Evolutionary conservation across 768 basidiomycete genomes (phyloP).

Genomic region (Kwoniella dendrophila): DNA sequence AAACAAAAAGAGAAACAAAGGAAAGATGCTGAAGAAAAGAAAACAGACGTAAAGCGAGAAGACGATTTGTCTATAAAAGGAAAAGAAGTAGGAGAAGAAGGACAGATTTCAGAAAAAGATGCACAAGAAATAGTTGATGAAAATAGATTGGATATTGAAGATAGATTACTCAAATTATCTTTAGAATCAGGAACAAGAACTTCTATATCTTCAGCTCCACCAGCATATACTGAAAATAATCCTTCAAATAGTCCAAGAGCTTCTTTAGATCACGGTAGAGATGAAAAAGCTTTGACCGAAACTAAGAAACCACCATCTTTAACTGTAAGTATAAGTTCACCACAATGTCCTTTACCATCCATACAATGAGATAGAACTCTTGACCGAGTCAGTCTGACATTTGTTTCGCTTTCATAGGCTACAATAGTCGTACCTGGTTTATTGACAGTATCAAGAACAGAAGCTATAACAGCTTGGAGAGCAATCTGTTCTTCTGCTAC

Average conservation of each 20-base stretch:
- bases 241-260: conserved; percentile 22
- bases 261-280: conserved; percentile 31
- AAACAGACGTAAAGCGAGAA: conserved; percentile 41
- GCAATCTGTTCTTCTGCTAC: conserved; percentile 35
- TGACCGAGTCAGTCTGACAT: neutral
- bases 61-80: conserved; percentile 25
- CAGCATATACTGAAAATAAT: neutral
- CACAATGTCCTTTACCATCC: neutral
- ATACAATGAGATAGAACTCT: no score
- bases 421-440: conserved; percentile 59
- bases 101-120: conserved; percentile 11
- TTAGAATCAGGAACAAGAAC: conserved; percentile 23
- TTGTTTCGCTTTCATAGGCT: conserved; percentile 29
- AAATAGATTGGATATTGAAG: conserved; percentile 34
- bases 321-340: conserved; percentile 32
- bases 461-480: conserved; percentile 56
- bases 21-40: conserved; percentile 20
- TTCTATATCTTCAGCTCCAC: neutral
- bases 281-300: conserved; percentile 35
- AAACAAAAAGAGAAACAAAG: conserved; percentile 24
- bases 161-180: conserved; percentile 37
- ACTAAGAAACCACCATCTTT: conserved; percentile 47
- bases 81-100: conserved; percentile 28
- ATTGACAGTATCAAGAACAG: conserved; percentile 55
- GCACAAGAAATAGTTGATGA: conserved; percentile 27